phyloP scores from a whole-genome alignment of 176 grass and related monocot genomes.

The Carex cristatella region DNA sequence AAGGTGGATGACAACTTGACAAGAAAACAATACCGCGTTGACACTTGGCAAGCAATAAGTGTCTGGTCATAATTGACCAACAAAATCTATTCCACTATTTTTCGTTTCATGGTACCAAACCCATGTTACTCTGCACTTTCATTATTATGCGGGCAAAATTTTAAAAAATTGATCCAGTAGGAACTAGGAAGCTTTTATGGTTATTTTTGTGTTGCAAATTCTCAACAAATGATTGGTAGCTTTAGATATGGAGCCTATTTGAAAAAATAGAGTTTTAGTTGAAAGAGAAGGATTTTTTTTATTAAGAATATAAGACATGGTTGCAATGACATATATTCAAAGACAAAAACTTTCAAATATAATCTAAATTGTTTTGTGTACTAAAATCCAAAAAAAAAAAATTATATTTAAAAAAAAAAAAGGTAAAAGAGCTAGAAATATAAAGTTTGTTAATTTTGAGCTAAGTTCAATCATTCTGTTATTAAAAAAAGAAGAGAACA shows the following conservation, averaged over 20 bases:
- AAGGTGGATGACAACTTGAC: neutral
- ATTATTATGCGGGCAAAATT: neutral
- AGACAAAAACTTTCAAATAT: neutral
- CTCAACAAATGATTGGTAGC: neutral
- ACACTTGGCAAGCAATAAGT: constrained; percentile 7
- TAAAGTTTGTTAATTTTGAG: no score
- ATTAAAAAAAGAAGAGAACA: no score
- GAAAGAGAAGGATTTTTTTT: neutral
- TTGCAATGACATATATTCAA: neutral
- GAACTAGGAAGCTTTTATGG: neutral
- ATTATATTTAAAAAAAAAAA: no score
- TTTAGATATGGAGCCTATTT: neutral
- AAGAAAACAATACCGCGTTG: neutral
- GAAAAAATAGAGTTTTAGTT: neutral
- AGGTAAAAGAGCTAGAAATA: no score
- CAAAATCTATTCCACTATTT: neutral
- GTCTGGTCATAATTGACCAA: constrained; percentile 11
- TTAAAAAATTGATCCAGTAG: neutral
- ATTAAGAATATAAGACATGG: neutral
- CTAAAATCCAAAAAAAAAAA: no score
- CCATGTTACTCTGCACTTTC: neutral
- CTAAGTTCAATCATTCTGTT: no score
- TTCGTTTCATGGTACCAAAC: neutral
- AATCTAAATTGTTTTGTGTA: neutral
- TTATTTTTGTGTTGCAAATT: neutral